A percentile compares a stretch with the other conserved stretches of the same genome.
These are phyloP conservation scores for Spinellus fusiger DNA, from an alignment of 192 early-diverging fungal species.

Conservation along the genomic window DNA sequence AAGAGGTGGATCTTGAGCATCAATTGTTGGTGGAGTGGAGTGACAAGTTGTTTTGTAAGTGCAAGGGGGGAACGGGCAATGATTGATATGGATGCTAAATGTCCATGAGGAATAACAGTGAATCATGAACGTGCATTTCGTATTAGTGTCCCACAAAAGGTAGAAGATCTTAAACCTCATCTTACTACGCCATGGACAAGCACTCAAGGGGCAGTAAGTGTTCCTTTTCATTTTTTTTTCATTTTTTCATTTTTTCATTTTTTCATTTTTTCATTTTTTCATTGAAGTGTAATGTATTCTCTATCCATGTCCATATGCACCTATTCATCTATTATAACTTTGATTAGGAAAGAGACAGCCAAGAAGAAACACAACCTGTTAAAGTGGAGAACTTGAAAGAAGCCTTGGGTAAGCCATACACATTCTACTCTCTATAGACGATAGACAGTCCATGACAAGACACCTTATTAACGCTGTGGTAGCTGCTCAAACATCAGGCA, in stretches of 20 bases:
- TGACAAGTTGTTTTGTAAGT: constrained; percentile 6
- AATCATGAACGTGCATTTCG: neutral
- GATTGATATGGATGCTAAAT: neutral
- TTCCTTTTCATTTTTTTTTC: too few species aligned
- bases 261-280: too few species aligned
- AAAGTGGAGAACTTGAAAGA: constrained; percentile 32
- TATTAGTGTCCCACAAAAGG: neutral
- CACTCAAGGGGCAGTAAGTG: neutral
- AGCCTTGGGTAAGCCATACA: constrained; percentile 11
- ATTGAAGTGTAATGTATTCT: too few species aligned
- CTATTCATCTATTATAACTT: too few species aligned
- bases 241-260: neutral
- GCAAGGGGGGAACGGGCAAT: neutral
- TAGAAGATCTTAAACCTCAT: neutral
- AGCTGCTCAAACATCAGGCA: constrained; percentile 3
- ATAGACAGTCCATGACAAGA: neutral
- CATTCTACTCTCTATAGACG: neutral
- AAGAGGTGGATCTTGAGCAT: constrained; percentile 24
- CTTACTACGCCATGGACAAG: neutral
- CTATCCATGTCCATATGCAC: too few species aligned
- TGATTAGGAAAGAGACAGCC: too few species aligned
- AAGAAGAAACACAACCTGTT: constrained; percentile 19
- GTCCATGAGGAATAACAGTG: too few species aligned
- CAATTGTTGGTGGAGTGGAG: constrained; percentile 27
- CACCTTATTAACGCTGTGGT: neutral